phyloP scores from a whole-genome alignment of 371 early-diverging fungal genomes.

The Mucor plumbeus region DNA sequence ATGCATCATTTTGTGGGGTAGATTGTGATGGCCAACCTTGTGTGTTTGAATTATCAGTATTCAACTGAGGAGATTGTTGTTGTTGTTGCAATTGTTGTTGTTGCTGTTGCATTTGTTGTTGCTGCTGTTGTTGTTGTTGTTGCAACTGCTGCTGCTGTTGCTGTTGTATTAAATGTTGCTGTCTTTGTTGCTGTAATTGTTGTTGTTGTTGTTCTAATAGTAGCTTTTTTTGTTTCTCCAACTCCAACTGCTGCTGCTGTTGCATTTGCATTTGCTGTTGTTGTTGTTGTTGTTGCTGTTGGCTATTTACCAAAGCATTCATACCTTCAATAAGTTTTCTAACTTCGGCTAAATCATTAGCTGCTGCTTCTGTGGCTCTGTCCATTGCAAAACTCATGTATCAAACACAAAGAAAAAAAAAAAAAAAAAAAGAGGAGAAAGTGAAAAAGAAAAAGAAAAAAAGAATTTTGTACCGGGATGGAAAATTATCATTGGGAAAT shows the following conservation, averaged over 20 bases:
- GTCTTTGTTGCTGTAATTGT: not conserved
- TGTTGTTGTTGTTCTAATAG: constrained; percentile 8
- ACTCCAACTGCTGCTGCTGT: constrained; percentile 7
- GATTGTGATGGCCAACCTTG: constrained; percentile 7
- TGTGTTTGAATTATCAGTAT: not conserved
- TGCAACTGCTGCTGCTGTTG: constrained; percentile 11
- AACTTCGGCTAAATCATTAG: constrained; percentile 56
- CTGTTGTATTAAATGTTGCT: constrained; percentile 19
- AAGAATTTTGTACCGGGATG: not conserved
- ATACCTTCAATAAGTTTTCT: constrained; percentile 58
- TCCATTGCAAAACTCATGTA: constrained; percentile 35
- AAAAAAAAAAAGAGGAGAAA: not conserved
- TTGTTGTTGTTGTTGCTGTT: constrained; percentile 28
- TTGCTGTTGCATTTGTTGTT: constrained; percentile 12
- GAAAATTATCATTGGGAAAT: not conserved
- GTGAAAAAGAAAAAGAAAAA: not conserved
- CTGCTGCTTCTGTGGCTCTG: constrained; percentile 58
- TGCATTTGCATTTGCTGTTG: constrained; percentile 13
- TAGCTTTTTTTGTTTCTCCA: constrained; percentile 8
- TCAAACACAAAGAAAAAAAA: not conserved
- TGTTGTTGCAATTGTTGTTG: constrained; percentile 13
- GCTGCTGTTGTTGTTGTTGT: constrained; percentile 28
- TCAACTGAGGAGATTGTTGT: not conserved
- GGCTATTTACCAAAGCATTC: constrained; percentile 46
- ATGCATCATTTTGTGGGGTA: constrained; percentile 1